These are phyloP conservation scores for Arthroderma uncinatum DNA, from an alignment of 2,329 filamentous ascomycete species.

Conservation along the genomic window DNA sequence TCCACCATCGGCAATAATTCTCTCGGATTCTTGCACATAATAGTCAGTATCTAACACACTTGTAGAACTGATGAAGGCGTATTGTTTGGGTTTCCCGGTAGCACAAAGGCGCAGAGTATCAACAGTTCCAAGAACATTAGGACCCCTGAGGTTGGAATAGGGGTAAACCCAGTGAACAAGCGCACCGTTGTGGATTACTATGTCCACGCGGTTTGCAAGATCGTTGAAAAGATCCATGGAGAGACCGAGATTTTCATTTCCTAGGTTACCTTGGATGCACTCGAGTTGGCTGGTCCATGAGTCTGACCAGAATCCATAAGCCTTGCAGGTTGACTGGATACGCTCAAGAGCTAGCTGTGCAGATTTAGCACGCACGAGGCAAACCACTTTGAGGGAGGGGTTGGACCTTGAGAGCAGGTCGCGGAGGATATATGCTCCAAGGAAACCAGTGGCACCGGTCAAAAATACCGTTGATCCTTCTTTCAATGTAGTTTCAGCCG, in stretches of 20 bases:
- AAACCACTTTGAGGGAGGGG: slow-evolving; percentile 53
- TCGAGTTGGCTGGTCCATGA: slow-evolving; percentile 46
- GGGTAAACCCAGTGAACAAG: slow-evolving; percentile 66
- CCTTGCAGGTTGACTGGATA: slow-evolving; percentile 55
- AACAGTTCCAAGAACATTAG: slow-evolving; percentile 74
- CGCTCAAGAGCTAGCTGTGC: slow-evolving; percentile 50
- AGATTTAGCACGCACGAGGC: slow-evolving; percentile 62
- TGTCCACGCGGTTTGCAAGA: slow-evolving; percentile 56
- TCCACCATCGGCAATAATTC: slow-evolving; percentile 49
- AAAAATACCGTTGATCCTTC: slow-evolving; percentile 56
- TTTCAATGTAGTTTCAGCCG: slow-evolving; percentile 26
- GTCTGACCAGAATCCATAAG: slow-evolving; percentile 68
- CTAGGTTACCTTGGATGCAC: slow-evolving; percentile 62
- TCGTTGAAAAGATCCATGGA: slow-evolving; percentile 52
- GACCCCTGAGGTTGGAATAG: slow-evolving; percentile 58
- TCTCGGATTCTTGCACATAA: slow-evolving; percentile 63
- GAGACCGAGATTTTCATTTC: slow-evolving; percentile 63
- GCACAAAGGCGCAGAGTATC: slow-evolving; percentile 65
- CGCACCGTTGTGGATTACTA: slow-evolving; percentile 73
- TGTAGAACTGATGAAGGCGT: slow-evolving; percentile 75
- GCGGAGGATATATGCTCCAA: slow-evolving; percentile 67
- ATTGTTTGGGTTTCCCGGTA: slow-evolving; percentile 64
- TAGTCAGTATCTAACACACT: slow-evolving; percentile 70
- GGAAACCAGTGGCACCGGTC: slow-evolving; percentile 82
- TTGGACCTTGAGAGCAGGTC: slow-evolving; percentile 57